Percentiles rank a stretch among this genome's conserved stretches.
Conservation (phyloP, 2,329 filamentous ascomycete genomes). For the Waltergamsia citrina region DNA sequence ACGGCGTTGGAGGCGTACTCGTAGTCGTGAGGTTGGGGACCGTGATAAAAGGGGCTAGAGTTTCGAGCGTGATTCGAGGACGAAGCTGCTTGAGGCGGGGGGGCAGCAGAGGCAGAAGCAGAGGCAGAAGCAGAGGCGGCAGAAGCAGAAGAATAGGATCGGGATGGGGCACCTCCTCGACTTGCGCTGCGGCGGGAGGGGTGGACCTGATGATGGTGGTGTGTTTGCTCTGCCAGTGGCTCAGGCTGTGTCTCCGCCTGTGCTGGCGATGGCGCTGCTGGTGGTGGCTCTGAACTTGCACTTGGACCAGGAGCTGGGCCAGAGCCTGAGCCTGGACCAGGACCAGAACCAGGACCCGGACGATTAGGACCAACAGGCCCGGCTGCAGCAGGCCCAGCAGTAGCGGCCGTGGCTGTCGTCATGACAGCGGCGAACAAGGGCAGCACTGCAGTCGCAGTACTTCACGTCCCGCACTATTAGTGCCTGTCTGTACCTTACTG, state of each 20-base stretch:
- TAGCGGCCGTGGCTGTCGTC: background rate
- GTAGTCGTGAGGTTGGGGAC: constrained; percentile 1
- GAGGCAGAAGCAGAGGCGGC: constrained; percentile 17
- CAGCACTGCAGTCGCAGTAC: background rate
- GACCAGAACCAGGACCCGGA: no score
- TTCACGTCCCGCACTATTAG: no score
- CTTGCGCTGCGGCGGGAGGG: background rate
- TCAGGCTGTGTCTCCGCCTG: no score
- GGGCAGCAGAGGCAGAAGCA: no score
- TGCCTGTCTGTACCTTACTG: no score
- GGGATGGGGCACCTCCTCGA: constrained; percentile 19
- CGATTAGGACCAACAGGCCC: no score
- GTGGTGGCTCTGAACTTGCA: no score
- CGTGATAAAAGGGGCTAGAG: constrained; percentile 6
- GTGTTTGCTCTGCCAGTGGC: constrained; percentile 1
- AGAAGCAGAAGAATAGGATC: constrained; percentile 23
- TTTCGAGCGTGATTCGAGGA: constrained; percentile 5
- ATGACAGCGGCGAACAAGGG: background rate
- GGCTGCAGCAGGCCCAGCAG: background rate
- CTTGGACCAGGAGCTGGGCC: no score
- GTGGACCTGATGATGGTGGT: constrained; percentile 1
- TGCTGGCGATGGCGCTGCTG: background rate
- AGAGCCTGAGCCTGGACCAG: no score
- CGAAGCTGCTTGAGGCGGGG: constrained; percentile 9
- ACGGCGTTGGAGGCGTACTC: constrained; percentile 3